These are phyloP conservation scores for Domatiomyces catenatus DNA, from an alignment of 2,329 filamentous ascomycete species.

Conservation along the genomic window DNA sequence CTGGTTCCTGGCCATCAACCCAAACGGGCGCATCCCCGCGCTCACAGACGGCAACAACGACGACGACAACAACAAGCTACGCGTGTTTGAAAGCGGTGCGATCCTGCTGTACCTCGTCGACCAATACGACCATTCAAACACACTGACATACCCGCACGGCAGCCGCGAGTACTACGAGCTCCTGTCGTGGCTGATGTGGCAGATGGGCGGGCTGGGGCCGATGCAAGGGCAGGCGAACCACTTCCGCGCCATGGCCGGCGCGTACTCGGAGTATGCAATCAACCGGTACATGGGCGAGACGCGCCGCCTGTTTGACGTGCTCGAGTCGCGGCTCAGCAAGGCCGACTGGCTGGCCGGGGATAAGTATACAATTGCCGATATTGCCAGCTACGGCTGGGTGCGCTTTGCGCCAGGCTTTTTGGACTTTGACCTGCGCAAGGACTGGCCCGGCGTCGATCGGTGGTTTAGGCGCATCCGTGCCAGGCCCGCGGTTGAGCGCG, in stretches of 20 bases:
- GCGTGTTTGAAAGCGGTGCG: slow-evolving; percentile 32
- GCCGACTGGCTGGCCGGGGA: slow-evolving; percentile 31
- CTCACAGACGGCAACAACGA: slow-evolving; percentile 28
- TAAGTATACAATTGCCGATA: slow-evolving; percentile 35
- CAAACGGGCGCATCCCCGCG: slow-evolving; percentile 35
- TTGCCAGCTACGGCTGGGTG: slow-evolving; percentile 33
- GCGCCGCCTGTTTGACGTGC: slow-evolving; percentile 32
- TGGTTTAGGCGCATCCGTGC: slow-evolving; percentile 19
- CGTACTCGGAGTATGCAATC: slow-evolving; percentile 31
- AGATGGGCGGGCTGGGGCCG: slow-evolving; percentile 27
- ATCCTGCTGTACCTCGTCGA: slow-evolving; percentile 33
- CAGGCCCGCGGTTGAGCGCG: slow-evolving; percentile 19
- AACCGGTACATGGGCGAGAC: slow-evolving; percentile 35
- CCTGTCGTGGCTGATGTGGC: slow-evolving; percentile 32
- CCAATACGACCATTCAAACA: slow-evolving; percentile 29
- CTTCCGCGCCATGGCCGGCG: slow-evolving; percentile 30
- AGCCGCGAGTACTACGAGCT: slow-evolving; percentile 30
- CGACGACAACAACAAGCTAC: slow-evolving; percentile 23
- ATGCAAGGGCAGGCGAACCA: slow-evolving; percentile 36
- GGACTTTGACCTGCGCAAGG: slow-evolving; percentile 20
- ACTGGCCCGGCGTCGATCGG: slow-evolving; percentile 21
- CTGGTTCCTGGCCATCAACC: slow-evolving; percentile 34
- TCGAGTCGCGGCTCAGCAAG: slow-evolving; percentile 28
- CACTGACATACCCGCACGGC: slow-evolving; percentile 30
- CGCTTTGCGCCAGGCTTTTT: slow-evolving; percentile 12